Evolutionary conservation across 306 rosid genomes (phyloP), one percentile per base, ranked within the genome.

Genomic region (Lagenaria siceraria): DNA sequence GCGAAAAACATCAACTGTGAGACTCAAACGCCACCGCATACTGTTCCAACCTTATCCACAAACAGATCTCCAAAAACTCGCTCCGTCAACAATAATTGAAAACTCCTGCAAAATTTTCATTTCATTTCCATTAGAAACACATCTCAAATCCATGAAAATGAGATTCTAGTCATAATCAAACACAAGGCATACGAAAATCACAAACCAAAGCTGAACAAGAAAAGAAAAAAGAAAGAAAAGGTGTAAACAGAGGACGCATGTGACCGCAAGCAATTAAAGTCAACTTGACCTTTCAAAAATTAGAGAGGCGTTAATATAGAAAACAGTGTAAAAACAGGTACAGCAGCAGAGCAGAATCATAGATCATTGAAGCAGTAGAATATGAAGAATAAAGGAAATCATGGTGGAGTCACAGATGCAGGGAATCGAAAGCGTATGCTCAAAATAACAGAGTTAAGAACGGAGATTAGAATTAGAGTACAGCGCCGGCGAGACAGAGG

Each of bases 21-120:
- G 88, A 81, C 76, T 81, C 76, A 90, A 77, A 90, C 88, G 88
- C 99, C 97, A 88, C 97, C 91, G 96, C 99, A 96, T 96, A 89
- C 97, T 96, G 96, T 54, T 90, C 84, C 56, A 76, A 80, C 74
- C 89, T 82, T 83, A 85, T 86, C 92, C 92, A 68, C 31, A 75
- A 68, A 65, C 56, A 73, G 78, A 84, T 78, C 81, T 60, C 53
- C 81, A n/a, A 27, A 15, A 53, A 64, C 52, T 72, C 81, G 73
- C 42, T 68, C 22, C 42, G 59, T 21, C 55, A 74, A 88, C 93
- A 86, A 85, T 75, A 82, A 70, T n/a, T 43, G 10, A 24, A 24
- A 51, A 59, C 66, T 54, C 53, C 75, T 63, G 80, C 73, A 64
- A 43, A 81, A 10, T 36, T 27, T 83, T 6, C 9, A 46, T 11